Evolutionary conservation across 2,329 filamentous ascomycete genomes (phyloP).

Genomic region (Falciphora oryzae): DNA sequence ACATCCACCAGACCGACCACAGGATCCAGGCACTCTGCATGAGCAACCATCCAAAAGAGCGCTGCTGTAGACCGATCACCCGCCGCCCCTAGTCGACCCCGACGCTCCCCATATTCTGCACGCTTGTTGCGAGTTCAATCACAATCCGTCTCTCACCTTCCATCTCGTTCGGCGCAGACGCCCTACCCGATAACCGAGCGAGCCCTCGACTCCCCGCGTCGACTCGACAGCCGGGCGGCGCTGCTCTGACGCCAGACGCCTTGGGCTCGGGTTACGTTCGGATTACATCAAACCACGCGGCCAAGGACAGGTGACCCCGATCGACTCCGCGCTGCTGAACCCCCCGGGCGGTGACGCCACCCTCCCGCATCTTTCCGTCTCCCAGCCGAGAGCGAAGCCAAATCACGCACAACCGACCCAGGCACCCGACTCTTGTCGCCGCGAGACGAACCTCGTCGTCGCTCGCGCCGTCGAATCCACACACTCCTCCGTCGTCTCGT

Average conservation of each 20-base stretch:
- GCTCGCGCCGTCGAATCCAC: conserved; percentile 2
- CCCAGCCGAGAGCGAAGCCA: not conserved
- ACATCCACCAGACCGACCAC: too few species aligned
- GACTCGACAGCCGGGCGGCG: not conserved
- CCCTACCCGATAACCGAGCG: not conserved
- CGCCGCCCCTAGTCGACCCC: not conserved
- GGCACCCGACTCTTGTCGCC: not conserved
- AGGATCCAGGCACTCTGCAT: not conserved
- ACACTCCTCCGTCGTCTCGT: not conserved
- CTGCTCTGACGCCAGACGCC: not conserved
- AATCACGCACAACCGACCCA: not conserved
- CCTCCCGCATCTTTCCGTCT: conserved; percentile 9
- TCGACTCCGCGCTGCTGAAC: conserved; percentile 14
- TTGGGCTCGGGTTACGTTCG: not conserved
- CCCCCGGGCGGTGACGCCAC: conserved; percentile 18
- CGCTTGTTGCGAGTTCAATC: not conserved
- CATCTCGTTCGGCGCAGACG: not conserved
- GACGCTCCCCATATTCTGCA: not conserved
- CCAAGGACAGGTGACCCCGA: not conserved
- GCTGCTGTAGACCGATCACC: not conserved
- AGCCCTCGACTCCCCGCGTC: not conserved
- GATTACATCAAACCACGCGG: not conserved
- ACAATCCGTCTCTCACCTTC: not conserved
- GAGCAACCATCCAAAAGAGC: not conserved
- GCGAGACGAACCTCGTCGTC: conserved; percentile 5